phyloP scores from a whole-genome alignment of 1,139 yeast species.

The Spencermartinsiella ligniputridi region DNA sequence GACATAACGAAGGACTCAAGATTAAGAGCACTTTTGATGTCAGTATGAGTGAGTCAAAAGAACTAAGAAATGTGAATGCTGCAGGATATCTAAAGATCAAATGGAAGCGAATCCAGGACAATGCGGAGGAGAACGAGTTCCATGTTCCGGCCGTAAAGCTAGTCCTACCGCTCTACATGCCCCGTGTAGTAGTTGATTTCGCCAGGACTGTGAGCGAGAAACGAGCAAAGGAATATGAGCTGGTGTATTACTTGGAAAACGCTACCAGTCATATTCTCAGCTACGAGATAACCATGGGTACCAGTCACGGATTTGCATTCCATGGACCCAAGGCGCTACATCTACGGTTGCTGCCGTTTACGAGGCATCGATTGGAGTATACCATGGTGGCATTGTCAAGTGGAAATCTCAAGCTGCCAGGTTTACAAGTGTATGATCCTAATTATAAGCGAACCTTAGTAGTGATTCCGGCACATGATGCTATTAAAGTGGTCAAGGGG shows the following conservation, averaged over 20 bases:
- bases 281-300: conserved; percentile 48
- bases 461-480: conserved; percentile 42
- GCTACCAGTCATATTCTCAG: conserved; percentile 67
- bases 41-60: conserved; percentile 22
- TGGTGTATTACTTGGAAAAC: conserved; percentile 60
- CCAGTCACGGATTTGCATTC: conserved; percentile 38
- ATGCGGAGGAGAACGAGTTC: conserved; percentile 20
- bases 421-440: conserved; percentile 56
- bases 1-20: conserved; percentile 27
- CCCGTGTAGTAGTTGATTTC: conserved; percentile 51
- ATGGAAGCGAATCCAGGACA: conserved; percentile 27
- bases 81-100: conserved; percentile 27
- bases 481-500: conserved; percentile 28
- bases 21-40: conserved; percentile 26
- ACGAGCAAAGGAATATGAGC: conserved; percentile 24
- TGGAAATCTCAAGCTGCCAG: conserved; percentile 47
- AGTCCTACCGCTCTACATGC: conserved; percentile 61
- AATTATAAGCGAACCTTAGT: conserved; percentile 64
- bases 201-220: conserved; percentile 2
- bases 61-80: conserved; percentile 30
- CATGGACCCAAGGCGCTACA: conserved; percentile 35
- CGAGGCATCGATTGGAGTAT: conserved; percentile 45
- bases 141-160: conserved; percentile 33
- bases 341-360: conserved; percentile 60
- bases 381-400: conserved; percentile 29